These are phyloP conservation scores for Wickerhamiella galacta DNA, from an alignment of 805 yeast genomes.

Conservation along the genomic window DNA sequence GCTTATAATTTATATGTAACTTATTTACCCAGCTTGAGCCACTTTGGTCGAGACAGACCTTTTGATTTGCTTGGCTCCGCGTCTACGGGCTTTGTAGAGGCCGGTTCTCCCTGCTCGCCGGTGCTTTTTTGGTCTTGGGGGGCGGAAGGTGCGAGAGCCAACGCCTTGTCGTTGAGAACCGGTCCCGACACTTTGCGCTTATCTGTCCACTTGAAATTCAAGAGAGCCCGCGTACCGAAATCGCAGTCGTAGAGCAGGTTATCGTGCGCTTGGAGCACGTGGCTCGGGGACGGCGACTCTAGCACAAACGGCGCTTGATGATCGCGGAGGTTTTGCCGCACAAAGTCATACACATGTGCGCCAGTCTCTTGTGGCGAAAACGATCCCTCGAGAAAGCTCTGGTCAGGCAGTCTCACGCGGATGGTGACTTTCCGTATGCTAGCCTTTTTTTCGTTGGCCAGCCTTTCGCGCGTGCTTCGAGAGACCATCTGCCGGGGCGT, in stretches of 20 bases:
- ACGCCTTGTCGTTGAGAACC: neutral
- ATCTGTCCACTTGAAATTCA: constrained; percentile 23
- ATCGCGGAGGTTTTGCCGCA: constrained; percentile 18
- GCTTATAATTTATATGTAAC: too few species aligned
- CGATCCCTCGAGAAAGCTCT: constrained; percentile 32
- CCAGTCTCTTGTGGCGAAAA: constrained; percentile 31
- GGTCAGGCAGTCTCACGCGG: constrained; percentile 44
- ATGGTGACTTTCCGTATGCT: constrained; percentile 24
- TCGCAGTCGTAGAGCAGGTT: constrained; percentile 25
- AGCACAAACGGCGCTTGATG: constrained; percentile 25
- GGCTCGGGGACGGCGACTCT: constrained; percentile 33
- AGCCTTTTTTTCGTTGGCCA: constrained; percentile 16
- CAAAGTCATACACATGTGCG: constrained; percentile 20
- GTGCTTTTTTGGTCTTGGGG: too few species aligned
- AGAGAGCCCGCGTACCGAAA: constrained; percentile 32
- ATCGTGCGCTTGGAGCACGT: constrained; percentile 19
- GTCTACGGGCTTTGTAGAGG: too few species aligned
- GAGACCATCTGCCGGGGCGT: constrained; percentile 31
- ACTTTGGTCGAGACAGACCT: too few species aligned
- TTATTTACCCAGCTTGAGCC: too few species aligned
- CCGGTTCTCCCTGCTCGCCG: too few species aligned
- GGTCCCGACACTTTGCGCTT: constrained; percentile 4
- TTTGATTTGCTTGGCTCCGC: too few species aligned
- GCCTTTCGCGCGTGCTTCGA: constrained; percentile 24
- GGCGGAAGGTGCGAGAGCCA: neutral